Base-by-base conservation (phyloP, 352 stramenopile genomes). In the Vaucheria bursata region DNA sequence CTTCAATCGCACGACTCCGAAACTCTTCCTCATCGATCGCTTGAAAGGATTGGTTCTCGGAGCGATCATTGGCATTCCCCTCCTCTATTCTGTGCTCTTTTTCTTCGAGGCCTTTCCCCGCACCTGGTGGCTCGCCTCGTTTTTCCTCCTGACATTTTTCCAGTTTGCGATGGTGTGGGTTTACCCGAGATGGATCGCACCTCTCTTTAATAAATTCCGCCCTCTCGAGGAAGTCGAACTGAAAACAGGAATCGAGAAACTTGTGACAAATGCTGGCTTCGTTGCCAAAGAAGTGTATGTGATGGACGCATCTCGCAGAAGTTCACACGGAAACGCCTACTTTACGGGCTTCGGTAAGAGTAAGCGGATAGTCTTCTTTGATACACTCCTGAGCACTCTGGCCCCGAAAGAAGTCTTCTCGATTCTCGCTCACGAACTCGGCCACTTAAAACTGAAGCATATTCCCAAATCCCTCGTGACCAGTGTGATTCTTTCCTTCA, bases 251-350 rank as follows among this genome's bases (percentile, higher is more conserved):
- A 69, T 69, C 5, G 34, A 69, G 18, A 8, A 4, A 38, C 34
- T 69, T 5, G 45, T 59, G 12, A 25, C 18, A 59, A 25, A 25
- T 59, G 45, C 45, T 59, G 45, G 45, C 25, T 59, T 59, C 25
- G 12, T 18, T 18, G 34, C 29, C 33, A 69, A 38, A 8, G 4
- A 29, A 38, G 59, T 69, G 5, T 69, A 12, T 69, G 59, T 69
- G 18, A 18, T 69, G 18, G 59, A 69, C 34, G 59, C 4, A 6
- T 12, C 4, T 18, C 6, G 4, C 5, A 6, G 59, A 6, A 69
- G 59, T 29, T 4, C 59, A 4, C 59, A 69, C 59, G 18, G 59
- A 6, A 69, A 69, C 18, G 59, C 59, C 59, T 69, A 69, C 59
- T 69, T 4, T 29, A 12, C 5, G 5, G 59, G 59, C 34, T 38